These are phyloP conservation scores for Aspergillus pseudoviridinutans DNA, from an alignment of 2,329 filamentous ascomycete species.

Conservation along the genomic window DNA sequence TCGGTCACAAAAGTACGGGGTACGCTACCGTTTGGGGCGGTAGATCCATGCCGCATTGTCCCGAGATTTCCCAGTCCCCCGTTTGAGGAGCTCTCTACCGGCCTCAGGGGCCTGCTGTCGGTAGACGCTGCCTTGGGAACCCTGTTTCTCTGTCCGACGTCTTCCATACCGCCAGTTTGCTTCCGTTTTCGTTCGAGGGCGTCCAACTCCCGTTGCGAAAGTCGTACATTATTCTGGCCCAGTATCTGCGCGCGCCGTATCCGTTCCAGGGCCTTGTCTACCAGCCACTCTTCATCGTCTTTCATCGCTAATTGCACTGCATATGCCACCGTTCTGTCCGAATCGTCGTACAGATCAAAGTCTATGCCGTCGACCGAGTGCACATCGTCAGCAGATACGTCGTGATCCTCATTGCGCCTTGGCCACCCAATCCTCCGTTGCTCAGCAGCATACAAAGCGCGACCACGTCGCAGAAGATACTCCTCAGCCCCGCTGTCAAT, in stretches of 20 bases:
- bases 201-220: conserved; percentile 75
- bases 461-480: conserved; percentile 21
- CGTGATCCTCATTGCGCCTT: conserved; percentile 34
- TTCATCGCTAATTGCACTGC: conserved; percentile 53
- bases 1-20: conserved; percentile 31
- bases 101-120: conserved; percentile 16
- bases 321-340: conserved; percentile 40
- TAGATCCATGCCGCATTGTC: conserved; percentile 16
- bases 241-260: conserved; percentile 73
- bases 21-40: conserved; percentile 14
- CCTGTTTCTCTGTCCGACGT: conserved; percentile 11
- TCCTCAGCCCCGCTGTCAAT: conserved; percentile 37
- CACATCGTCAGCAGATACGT: conserved; percentile 48
- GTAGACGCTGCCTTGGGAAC: conserved; percentile 4
- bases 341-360: conserved; percentile 52
- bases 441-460: conserved; percentile 15
- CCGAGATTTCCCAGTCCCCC: conserved; percentile 13
- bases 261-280: conserved; percentile 73
- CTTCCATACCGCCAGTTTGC: conserved; percentile 39
- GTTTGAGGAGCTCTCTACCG: conserved; percentile 18
- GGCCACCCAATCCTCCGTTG: conserved; percentile 30
- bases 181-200: conserved; percentile 70
- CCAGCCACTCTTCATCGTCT: conserved; percentile 69
- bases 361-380: conserved; percentile 45
- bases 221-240: conserved; percentile 73